Evolutionary conservation across 2,329 filamentous ascomycete species (phyloP), one percentile per base, ranked within the genome.

Genomic region (Emericellopsis cladophorae): DNA sequence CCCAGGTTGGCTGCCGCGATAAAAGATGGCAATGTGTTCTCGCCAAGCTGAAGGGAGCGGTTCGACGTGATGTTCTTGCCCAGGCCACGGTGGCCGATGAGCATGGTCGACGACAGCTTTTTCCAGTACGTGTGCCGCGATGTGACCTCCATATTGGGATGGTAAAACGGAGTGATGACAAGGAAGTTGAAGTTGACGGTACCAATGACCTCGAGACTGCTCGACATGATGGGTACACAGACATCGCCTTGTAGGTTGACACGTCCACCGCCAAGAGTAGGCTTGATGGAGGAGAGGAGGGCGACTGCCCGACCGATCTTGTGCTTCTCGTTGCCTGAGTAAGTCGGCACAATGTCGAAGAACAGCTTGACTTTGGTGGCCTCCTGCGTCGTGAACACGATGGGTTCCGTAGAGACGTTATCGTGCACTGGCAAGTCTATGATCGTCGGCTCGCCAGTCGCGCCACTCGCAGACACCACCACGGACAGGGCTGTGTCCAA

Each of bases 141-240:
- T 1, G 83, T 92, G 48, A 96, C 80, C 42, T 84, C 84, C 82
- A 98, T 92, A 45, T 93, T 93, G 7, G 87, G 86, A 57, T 96
- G 92, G 15, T 79, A 75, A 62, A 98, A 98, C 0, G 92, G 90
- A 1, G 87, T 96, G 51, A 98, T 88, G 53, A 96, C 76, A 26
- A 95, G 66, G 57, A 96, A 96, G 59, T 95, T 95, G 70, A 98
- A 98, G 53, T 94, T 95, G 49, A 98, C 85, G 0, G 82, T 79
- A 14, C 92, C 93, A 49, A 98, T 95, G 9, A 96, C 81, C 45
- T 96, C 90, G 29, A 96, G 66, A 44, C 74, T 85, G 31, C 81
- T 80, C 26, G 84, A 84, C 53, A 96, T 74, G 46, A 98, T 92
- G 0, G 92, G 92, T 9, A 98, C 84, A 44, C 84, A 90, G 31